These are phyloP conservation scores for Ogataea naganishii DNA, from an alignment of 805 yeast genomes.

Conservation along the genomic window DNA sequence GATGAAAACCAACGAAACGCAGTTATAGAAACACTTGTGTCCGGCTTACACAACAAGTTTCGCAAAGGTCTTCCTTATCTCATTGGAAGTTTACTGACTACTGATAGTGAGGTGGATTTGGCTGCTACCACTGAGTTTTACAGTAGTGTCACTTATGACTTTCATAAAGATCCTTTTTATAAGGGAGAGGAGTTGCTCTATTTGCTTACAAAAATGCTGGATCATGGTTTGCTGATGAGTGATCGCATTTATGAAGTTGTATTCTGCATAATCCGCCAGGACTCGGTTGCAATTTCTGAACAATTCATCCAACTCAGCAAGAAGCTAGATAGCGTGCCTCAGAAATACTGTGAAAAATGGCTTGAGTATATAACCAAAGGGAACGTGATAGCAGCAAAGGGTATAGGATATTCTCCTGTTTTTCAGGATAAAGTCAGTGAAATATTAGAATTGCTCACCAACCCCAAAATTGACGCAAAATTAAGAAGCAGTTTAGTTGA, in stretches of 20 bases:
- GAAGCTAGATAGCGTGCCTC: constrained; percentile 7
- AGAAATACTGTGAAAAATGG: constrained; percentile 20
- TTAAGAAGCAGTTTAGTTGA: constrained; percentile 16
- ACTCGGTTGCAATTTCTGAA: constrained; percentile 11
- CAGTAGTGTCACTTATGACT: constrained; percentile 17
- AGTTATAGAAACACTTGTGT: too few species aligned
- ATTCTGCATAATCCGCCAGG: constrained; percentile 20
- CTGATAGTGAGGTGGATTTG: neutral
- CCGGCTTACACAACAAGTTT: too few species aligned
- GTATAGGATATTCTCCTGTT: constrained; percentile 22
- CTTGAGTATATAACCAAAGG: constrained; percentile 28
- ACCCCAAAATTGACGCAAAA: constrained; percentile 19
- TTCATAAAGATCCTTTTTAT: constrained; percentile 23
- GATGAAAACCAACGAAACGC: neutral
- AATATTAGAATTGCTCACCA: constrained; percentile 19
- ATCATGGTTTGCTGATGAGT: constrained; percentile 5
- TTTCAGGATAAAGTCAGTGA: constrained; percentile 10
- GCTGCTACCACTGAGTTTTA: constrained; percentile 3
- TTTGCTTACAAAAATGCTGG: constrained; percentile 9
- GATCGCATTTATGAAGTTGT: constrained; percentile 11
- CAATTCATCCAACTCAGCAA: constrained; percentile 24
- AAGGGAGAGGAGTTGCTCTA: constrained; percentile 30
- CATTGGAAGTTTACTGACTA: too few species aligned
- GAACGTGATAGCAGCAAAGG: constrained; percentile 27
- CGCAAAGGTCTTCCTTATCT: too few species aligned